Evolutionary conservation across 495 filamentous ascomycete species (phyloP).

Genomic region (Barbatosphaeria neglecta): DNA sequence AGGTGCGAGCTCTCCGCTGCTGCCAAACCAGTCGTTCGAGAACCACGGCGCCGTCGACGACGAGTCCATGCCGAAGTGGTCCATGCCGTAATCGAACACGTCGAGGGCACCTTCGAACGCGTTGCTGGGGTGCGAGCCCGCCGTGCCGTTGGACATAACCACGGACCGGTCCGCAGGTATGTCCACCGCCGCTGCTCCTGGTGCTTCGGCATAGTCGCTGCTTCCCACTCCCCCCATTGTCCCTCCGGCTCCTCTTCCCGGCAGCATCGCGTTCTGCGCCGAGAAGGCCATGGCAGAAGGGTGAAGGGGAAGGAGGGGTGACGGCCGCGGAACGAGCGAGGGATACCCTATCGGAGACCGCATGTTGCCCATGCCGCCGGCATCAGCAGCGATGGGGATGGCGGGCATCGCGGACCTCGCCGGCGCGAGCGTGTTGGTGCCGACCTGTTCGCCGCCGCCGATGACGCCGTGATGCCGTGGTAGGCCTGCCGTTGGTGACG

Average conservation of each 20-base stretch:
- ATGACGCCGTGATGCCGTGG: neutral
- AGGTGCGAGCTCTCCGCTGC: neutral
- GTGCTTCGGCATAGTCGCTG: conserved; percentile 3
- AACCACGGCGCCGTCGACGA: conserved; percentile 17
- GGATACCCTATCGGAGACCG: too few relatives aligned
- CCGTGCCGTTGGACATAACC: neutral
- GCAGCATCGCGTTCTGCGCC: neutral
- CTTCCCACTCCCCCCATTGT: too few relatives aligned
- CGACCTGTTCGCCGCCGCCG: neutral
- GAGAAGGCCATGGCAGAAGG: neutral
- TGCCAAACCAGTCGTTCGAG: conserved; percentile 18
- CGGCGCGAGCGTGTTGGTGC: neutral
- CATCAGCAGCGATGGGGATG: neutral
- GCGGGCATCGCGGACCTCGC: neutral
- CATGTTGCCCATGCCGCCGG: neutral
- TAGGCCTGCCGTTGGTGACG: neutral
- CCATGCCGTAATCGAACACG: conserved; percentile 19
- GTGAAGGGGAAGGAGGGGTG: too few relatives aligned
- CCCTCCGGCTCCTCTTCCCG: neutral
- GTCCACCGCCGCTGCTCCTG: conserved; percentile 8
- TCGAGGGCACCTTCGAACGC: conserved; percentile 26
- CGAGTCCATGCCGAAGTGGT: conserved; percentile 19
- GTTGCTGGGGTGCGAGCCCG: conserved; percentile 9
- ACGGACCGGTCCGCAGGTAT: conserved; percentile 10
- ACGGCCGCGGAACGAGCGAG: too few relatives aligned